Evolutionary conservation across 306 rosid genomes (phyloP), one percentile per base, ranked within the genome.

Genomic region (Glycine latifolia): DNA sequence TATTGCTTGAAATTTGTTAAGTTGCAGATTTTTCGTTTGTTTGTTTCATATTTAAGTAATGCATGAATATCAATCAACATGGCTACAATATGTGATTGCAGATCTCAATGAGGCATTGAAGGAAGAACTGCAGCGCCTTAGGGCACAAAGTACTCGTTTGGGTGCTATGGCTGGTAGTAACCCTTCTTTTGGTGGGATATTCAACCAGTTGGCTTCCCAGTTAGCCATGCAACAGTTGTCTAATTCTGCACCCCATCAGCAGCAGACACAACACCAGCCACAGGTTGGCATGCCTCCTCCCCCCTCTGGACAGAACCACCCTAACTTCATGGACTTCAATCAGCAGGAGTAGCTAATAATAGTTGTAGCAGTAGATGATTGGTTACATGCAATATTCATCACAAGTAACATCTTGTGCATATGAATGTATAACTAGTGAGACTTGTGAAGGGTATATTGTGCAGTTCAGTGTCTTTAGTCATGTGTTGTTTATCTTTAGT

Each of bases 121-220:
- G 88, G 94, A 90, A 62, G 98, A 95, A 90, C 87, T 93, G 68
- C 92, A 93, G 81, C 91, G 93, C 79, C 99, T 95, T 16, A 90
- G 95, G 93, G 88, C 87, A 2, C 92, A 89, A 65, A 84, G 87
- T 4, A 89, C 70, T 59, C 79, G 59, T 0, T 67, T 83, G 35
- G 90, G 87, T 10, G 85, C 86, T 16, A 81, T 89, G 2, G 80
- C 86, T 31, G 89, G 94, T 26, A 2, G 31, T 35, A 86, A 85
- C 84, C 86, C 91, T 55, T 88, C 90, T 79, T 87, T 67, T 73
- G 77, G 90, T 66, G 94, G 90, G 47, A 61, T 93, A 11, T 90
- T 89, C 48, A 85, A 91, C 50, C 99, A 91, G 60, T 93, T 88
- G 48, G 79, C 86, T 26, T 16, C 92, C 17, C 99, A 91, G 75